Percentiles rank a stretch among this genome's conserved stretches.
phyloP scores from a whole-genome alignment of 2,329 filamentous ascomycete genomes.

The Fusarium avenaceum region DNA sequence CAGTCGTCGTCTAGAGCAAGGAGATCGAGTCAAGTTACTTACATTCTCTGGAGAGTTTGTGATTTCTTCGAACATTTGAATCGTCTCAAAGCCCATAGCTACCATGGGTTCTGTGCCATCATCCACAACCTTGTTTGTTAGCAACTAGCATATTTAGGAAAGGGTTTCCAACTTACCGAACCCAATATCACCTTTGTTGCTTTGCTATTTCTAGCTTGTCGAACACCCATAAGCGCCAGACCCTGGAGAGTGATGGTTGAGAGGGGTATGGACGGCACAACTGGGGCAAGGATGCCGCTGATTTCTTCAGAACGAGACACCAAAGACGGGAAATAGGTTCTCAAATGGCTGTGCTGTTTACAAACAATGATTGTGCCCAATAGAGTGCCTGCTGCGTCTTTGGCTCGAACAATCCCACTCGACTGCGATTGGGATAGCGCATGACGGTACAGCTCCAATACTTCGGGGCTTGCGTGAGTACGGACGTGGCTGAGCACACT shows the following conservation, averaged over 20 bases:
- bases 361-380: conserved; percentile 86
- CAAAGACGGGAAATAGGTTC: conserved; percentile 77
- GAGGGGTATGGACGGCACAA: conserved; percentile 78
- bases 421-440: conserved; percentile 78
- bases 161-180: conserved; percentile 70
- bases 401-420: conserved; percentile 87
- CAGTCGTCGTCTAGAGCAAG: neutral
- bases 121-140: conserved; percentile 70
- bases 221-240: conserved; percentile 82
- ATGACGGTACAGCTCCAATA: conserved; percentile 82
- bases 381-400: conserved; percentile 74
- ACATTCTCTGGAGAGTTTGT: conserved; percentile 72
- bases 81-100: conserved; percentile 83
- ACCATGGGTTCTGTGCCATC: conserved; percentile 79
- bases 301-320: conserved; percentile 70
- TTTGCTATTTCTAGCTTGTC: conserved; percentile 84
- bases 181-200: conserved; percentile 80
- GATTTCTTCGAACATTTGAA: conserved; percentile 87
- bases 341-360: conserved; percentile 75
- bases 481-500: conserved; percentile 81
- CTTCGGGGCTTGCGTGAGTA: conserved; percentile 79
- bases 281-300: conserved; percentile 84
- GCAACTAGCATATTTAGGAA: neutral
- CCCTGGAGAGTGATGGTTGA: conserved; percentile 80
- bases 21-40: conserved; percentile 1